Percentiles rank a stretch among this genome's conserved stretches.
Conservation (phyloP, 768 basidiomycete genomes). For the Suillus americanus region DNA sequence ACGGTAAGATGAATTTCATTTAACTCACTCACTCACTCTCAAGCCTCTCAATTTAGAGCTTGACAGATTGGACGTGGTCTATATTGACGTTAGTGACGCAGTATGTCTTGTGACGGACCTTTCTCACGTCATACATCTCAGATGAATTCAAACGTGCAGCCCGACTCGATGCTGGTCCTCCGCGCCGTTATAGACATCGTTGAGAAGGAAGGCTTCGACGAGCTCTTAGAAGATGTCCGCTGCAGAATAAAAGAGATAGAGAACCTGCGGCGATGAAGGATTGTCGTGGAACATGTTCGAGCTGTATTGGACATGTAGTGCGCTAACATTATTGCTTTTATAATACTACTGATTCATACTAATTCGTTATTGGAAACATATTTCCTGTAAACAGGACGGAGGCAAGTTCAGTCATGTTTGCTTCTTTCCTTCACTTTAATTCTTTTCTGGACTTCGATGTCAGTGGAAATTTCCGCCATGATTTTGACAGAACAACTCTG, state of each 20-base stretch:
- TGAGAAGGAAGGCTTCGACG: slow-evolving; percentile 75
- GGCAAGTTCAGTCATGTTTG: not conserved
- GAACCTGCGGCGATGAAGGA: slow-evolving; percentile 46
- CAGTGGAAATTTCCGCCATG: not conserved
- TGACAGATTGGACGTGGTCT: slow-evolving; percentile 69
- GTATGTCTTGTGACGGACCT: not conserved
- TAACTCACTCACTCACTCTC: not conserved
- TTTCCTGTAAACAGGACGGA: not conserved
- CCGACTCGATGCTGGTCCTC: slow-evolving; percentile 77
- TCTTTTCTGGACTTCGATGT: not conserved
- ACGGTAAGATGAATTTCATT: slow-evolving; percentile 42
- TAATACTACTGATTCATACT: not conserved
- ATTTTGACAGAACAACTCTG: not conserved
- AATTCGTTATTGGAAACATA: not conserved
- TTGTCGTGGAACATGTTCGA: not conserved
- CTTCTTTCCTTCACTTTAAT: not conserved
- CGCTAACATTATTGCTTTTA: not conserved
- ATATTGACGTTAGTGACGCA: slow-evolving; percentile 64
- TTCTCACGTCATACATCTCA: slow-evolving; percentile 24
- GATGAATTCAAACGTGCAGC: slow-evolving; percentile 74
- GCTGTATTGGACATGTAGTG: not conserved
- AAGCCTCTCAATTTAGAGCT: slow-evolving; percentile 41
- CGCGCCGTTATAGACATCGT: slow-evolving; percentile 72
- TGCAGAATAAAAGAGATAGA: slow-evolving; percentile 86
- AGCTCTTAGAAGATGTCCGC: slow-evolving; percentile 69